A percentile compares a stretch with the other conserved stretches of the same genome.
Evolutionary conservation across 2,329 filamentous ascomycete genomes (phyloP).

Genomic region (Apiospora saccharicola): DNA sequence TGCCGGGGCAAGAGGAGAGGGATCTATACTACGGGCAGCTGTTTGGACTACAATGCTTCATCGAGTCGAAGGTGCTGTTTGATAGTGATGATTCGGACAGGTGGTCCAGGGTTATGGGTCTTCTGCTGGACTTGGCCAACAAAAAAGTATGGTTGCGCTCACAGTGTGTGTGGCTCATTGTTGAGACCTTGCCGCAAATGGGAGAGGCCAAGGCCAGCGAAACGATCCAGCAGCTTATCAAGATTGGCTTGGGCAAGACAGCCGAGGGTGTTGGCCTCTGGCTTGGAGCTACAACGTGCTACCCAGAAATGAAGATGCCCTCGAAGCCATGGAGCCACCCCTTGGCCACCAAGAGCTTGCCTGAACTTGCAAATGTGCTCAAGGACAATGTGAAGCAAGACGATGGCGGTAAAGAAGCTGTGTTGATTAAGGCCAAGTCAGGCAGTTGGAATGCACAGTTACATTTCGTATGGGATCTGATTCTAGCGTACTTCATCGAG

Average conservation of each 20-base stretch:
- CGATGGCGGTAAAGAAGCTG: constrained; percentile 51
- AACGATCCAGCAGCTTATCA: constrained; percentile 68
- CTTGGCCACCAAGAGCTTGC: constrained; percentile 71
- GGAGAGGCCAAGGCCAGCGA: constrained; percentile 63
- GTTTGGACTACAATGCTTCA: constrained; percentile 86
- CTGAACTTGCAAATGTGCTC: constrained; percentile 76
- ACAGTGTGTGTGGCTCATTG: constrained; percentile 85
- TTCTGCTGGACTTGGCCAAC: constrained; percentile 76
- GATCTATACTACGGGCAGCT: constrained; percentile 23
- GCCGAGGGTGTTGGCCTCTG: constrained; percentile 91
- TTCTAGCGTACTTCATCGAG: constrained; percentile 65
- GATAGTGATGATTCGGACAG: constrained; percentile 54
- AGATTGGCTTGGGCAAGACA: constrained; percentile 75
- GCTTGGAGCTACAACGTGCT: constrained; percentile 72
- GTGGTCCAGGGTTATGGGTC: constrained; percentile 74
- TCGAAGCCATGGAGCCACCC: constrained; percentile 82
- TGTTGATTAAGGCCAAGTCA: constrained; percentile 62
- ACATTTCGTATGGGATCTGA: constrained; percentile 86
- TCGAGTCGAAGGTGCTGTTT: constrained; percentile 79
- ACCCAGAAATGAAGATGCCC: constrained; percentile 70
- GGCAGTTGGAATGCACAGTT: constrained; percentile 81
- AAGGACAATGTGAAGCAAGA: constrained; percentile 73
- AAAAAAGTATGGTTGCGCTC: constrained; percentile 90
- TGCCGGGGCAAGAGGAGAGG: constrained; percentile 39
- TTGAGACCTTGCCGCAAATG: constrained; percentile 73